Base-by-base conservation (phyloP, 192 early-diverging fungal genomes). In the Coemansia reversa region DNA sequence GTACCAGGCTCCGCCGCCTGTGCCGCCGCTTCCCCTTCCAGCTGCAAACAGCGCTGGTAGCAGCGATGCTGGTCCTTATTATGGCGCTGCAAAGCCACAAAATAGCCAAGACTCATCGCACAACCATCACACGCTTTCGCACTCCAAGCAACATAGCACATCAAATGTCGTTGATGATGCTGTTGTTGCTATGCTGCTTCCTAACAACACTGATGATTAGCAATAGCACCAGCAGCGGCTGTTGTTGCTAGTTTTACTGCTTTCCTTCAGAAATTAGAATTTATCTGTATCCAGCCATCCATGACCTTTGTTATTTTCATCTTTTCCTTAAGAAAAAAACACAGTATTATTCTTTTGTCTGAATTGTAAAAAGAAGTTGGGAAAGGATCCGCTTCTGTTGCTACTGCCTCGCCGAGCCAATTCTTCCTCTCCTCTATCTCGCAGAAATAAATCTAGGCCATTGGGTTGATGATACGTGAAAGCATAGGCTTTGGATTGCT, bases 381-480 rank as follows among this genome's bases (percentile, higher is more conserved):
- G 39, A 45, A 45, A 16, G 16, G 39, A 45, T 4, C 14, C 8
- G 39, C 39, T 45, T 11, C 29, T 54, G 28, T 25, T 27, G 55
- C 20, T 66, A 25, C 35, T 59, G 7, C 35, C 54, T 25, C 23
- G 32, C 22, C 35, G 9, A 54, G n/a, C 51, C 50, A 16, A 45
- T 16, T 45, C 7, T 3, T 16, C 14, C 12, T 16, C 39, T 16
- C 39, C 16, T 45, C 3, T 12, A 45, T 45, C 39, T 45, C 16
- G 2, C 14, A 14, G 39, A 14, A 9, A 16, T 45, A 14, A 14
- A 45, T 18, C 51, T 71, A 75, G 66, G 78, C 78, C 67, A 80
- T 71, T 14, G 78, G 78, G 60, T 69, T 75, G 69, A 80, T 66
- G 54, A 80, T 80, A 62, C 78, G 78, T 9, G 72, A 64, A n/a